Base-by-base conservation (phyloP, 2,329 filamentous ascomycete genomes). In the Atkinsonella texensis region DNA sequence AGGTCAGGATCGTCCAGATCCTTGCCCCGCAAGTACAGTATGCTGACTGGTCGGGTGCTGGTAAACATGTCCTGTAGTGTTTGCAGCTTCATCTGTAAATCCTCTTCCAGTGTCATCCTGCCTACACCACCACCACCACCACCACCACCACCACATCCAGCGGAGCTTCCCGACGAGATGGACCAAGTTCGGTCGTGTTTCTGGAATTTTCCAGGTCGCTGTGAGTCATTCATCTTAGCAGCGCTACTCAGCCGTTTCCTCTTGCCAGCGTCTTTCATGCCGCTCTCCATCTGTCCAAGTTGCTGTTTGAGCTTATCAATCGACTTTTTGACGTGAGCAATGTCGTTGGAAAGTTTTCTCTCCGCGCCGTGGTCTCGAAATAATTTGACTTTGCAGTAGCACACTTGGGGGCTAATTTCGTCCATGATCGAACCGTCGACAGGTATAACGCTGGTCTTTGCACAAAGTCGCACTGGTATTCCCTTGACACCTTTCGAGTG, bases 401-500 rank as follows among this genome's bases (percentile, higher is more conserved):
- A 91, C 20, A 95, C 83, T 66, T 97, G 90, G 1, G 80, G 58
- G 33, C 61, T 71, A 15, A 70, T 65, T 31, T 71, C 74, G 1
- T 73, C 66, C 4, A 71, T 69, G 13, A 73, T 71, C 1, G 75
- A 73, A 9, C 74, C 69, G 28, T 76, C 75, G 15, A 74, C 69
- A 0, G 76, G 70, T 1, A 91, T 54, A 11, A 83, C 68, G 56
- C 86, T 85, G 0, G 93, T 97, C 69, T 97, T 97, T 13, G 90
- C 83, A 66, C 91, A 97, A 0, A 97, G 77, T 51, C 93, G 77
- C 4, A 98, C 90, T 0, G 93, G 91, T 57, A 97, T 96, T 38
- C 93, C 93, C 69, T 97, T 98, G 47, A 98, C 93, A 45, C 93
- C 93, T 64, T 98, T 98, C 10, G 93, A 97, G 64, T 97, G 93